Conservation (phyloP, 805 yeast species). For the Yarrowia hollandica region DNA sequence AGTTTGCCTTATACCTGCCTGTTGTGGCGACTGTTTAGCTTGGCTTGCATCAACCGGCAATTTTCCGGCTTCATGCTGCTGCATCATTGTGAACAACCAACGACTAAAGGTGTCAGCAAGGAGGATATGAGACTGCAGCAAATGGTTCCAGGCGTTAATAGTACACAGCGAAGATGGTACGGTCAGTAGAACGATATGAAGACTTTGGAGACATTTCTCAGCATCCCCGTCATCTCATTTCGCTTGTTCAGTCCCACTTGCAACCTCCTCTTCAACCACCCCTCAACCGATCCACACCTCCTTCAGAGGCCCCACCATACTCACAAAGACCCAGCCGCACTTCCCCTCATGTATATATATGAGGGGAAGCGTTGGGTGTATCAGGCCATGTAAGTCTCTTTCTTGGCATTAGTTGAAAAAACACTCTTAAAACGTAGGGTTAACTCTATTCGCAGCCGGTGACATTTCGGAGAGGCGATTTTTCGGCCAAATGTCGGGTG, state of each 20-base stretch:
- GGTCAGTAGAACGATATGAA: too few species aligned
- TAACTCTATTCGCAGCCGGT: neutral
- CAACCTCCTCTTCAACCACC: too few species aligned
- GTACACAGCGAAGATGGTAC: too few species aligned
- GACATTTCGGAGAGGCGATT: neutral
- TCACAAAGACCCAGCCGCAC: too few species aligned
- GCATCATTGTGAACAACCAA: neutral
- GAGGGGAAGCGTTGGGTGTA: conserved; percentile 6
- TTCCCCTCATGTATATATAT: conserved; percentile 12
- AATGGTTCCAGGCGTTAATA: too few species aligned
- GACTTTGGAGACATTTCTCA: neutral
- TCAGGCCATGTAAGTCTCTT: conserved; percentile 1
- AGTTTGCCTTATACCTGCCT: conserved; percentile 5
- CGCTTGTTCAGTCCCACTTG: neutral
- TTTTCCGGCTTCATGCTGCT: neutral
- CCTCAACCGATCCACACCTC: too few species aligned
- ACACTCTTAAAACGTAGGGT: neutral
- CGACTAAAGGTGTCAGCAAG: conserved; percentile 2
- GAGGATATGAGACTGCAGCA: too few species aligned
- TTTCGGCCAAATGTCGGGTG: neutral
- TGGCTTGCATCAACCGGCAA: neutral
- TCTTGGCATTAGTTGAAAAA: neutral
- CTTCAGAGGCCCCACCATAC: conserved; percentile 8
- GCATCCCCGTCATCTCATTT: neutral
- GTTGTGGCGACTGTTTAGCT: neutral